Evolutionary conservation across 2,329 filamentous ascomycete genomes (phyloP).

Genomic region (Colletotrichum lentis): DNA sequence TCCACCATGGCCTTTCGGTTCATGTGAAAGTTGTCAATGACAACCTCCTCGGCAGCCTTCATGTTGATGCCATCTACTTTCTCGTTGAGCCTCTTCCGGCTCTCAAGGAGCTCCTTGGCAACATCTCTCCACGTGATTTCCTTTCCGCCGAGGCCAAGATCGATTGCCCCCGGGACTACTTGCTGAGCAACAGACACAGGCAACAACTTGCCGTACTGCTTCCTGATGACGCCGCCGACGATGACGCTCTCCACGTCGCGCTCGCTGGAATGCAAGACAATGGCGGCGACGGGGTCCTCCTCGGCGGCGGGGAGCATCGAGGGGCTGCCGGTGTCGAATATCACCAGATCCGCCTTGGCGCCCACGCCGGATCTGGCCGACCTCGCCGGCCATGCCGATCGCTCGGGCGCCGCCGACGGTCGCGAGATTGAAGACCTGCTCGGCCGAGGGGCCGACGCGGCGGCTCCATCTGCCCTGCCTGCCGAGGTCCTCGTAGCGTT

Average conservation of each 20-base stretch:
- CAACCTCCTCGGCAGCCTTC: constrained; percentile 7
- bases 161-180: constrained; percentile 5
- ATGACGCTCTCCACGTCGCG: constrained; percentile 54
- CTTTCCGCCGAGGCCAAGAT: neutral
- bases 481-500: constrained; percentile 41
- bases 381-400: constrained; percentile 50
- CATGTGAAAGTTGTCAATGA: neutral
- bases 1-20: constrained; percentile 19
- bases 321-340: constrained; percentile 51
- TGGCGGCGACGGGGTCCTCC: constrained; percentile 53
- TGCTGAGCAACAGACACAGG: constrained; percentile 6
- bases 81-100: constrained; percentile 7
- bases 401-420: constrained; percentile 57
- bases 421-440: constrained; percentile 57
- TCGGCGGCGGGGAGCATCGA: constrained; percentile 51
- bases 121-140: constrained; percentile 11
- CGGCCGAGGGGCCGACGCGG: neutral
- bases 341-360: constrained; percentile 57
- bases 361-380: constrained; percentile 57
- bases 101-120: constrained; percentile 4
- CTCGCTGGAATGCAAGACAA: constrained; percentile 53
- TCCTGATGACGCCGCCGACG: constrained; percentile 52
- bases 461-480: constrained; percentile 40
- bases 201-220: constrained; percentile 45
- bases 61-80: constrained; percentile 9